Conservation (phyloP, 1,284 basidiomycete genomes). For the Prillingera fragicola region DNA sequence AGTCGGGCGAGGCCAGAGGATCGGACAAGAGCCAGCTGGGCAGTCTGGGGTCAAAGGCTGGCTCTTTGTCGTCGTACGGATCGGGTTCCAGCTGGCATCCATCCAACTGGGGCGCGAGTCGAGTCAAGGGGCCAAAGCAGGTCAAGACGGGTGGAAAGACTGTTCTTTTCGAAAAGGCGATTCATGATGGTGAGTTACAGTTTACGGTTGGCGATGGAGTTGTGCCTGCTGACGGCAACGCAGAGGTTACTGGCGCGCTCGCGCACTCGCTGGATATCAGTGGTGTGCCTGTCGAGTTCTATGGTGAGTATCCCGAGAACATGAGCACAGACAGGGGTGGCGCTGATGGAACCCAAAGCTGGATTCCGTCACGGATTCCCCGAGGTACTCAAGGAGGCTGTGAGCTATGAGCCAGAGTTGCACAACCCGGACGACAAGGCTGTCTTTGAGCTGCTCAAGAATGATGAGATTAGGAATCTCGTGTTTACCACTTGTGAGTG, state of each 20-base stretch:
- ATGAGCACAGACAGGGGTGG: too few species aligned
- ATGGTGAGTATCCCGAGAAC: too few species aligned
- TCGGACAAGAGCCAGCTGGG: too few species aligned
- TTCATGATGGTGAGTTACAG: neutral
- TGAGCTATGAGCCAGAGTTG: constrained; percentile 2
- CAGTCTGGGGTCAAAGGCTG: too few species aligned
- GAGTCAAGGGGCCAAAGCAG: too few species aligned
- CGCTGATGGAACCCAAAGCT: constrained; percentile 1
- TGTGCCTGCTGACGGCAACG: neutral
- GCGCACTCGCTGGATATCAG: neutral
- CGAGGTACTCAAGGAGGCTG: neutral
- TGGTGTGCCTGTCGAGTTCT: too few species aligned
- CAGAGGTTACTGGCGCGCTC: neutral
- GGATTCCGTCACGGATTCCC: constrained; percentile 1
- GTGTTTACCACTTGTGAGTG: constrained; percentile 8
- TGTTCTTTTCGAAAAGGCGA: constrained; percentile 52
- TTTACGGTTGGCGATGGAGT: too few species aligned
- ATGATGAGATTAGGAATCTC: constrained; percentile 2
- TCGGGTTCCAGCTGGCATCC: too few species aligned
- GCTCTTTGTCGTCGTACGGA: too few species aligned
- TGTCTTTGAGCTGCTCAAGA: neutral
- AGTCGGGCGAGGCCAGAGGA: too few species aligned
- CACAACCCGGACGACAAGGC: neutral
- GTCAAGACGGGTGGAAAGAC: constrained; percentile 64
- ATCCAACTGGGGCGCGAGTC: too few species aligned